phyloP scores from a whole-genome alignment of 78 protist genomes.

The Planoprotostelium fungivorum region DNA sequence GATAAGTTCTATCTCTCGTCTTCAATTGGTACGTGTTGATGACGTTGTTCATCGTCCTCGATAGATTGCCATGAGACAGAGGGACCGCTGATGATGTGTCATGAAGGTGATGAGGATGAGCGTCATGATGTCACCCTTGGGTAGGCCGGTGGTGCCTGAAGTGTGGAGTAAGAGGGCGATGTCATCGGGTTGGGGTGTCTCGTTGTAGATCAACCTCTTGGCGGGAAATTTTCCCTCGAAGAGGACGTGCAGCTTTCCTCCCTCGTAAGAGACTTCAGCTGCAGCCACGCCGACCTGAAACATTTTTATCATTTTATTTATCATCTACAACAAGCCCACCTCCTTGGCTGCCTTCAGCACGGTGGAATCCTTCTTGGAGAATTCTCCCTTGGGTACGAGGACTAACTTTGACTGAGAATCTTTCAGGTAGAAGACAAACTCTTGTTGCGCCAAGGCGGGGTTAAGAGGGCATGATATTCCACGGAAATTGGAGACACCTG shows the following conservation, averaged over 20 bases:
- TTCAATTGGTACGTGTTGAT: conserved; percentile 35
- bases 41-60: conserved; percentile 40
- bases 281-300: background rate
- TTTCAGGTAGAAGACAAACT: conserved; percentile 55
- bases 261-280: background rate
- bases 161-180: conserved; percentile 77
- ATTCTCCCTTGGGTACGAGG: conserved; percentile 51
- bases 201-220: background rate
- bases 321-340: conserved; percentile 20
- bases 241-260: background rate
- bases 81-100: conserved; percentile 35
- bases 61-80: conserved; percentile 59
- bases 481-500: conserved; percentile 37
- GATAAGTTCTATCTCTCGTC: conserved; percentile 36
- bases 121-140: conserved; percentile 65
- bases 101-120: conserved; percentile 8
- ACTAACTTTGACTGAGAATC: conserved; percentile 54
- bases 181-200: conserved; percentile 41
- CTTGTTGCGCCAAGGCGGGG: conserved; percentile 39
- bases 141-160: conserved; percentile 76
- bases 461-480: conserved; percentile 65
- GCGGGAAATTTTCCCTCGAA: background rate
- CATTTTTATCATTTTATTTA: background rate
- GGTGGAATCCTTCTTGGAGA: conserved; percentile 9
- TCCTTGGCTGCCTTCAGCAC: conserved; percentile 29